Conservation (phyloP, 2,329 filamentous ascomycete species). For the Blumeria hordei region DNA sequence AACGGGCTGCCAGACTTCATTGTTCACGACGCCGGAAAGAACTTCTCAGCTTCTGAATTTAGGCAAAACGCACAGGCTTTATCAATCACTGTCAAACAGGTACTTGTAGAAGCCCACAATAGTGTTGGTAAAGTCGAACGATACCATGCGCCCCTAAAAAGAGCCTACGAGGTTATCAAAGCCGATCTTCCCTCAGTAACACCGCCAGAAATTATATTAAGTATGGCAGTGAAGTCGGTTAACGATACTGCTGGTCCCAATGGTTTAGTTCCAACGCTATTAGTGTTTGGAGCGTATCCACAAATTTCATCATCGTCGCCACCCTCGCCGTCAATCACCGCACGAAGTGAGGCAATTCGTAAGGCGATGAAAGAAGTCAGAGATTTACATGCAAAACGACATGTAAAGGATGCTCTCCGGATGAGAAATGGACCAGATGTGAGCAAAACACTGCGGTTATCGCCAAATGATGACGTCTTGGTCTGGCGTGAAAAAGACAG, state of each 20-base stretch:
- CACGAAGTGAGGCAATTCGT: not conserved
- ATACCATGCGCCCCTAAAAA: not conserved
- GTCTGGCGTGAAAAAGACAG: conserved; percentile 3
- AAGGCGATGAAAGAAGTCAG: conserved; percentile 3
- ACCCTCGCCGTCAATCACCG: not conserved
- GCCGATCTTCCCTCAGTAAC: no score
- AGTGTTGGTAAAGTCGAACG: conserved; percentile 1
- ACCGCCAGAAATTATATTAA: not conserved
- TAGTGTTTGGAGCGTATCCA: not conserved
- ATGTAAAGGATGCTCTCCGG: conserved; percentile 1
- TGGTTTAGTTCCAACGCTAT: not conserved
- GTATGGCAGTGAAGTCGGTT: not conserved
- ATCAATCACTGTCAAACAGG: not conserved
- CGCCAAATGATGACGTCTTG: conserved; percentile 1
- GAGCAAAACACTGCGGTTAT: not conserved
- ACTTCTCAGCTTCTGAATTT: conserved; percentile 3
- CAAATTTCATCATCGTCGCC: not conserved
- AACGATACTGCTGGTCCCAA: not conserved
- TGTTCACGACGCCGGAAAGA: conserved; percentile 1
- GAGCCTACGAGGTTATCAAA: not conserved
- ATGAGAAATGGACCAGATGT: conserved; percentile 1
- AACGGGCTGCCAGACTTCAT: not conserved
- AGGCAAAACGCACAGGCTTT: not conserved
- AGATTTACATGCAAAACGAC: not conserved
- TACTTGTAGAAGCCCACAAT: conserved; percentile 1